These are phyloP conservation scores for Leccinum truebloodii DNA, from an alignment of 768 basidiomycete species.

Conservation along the genomic window DNA sequence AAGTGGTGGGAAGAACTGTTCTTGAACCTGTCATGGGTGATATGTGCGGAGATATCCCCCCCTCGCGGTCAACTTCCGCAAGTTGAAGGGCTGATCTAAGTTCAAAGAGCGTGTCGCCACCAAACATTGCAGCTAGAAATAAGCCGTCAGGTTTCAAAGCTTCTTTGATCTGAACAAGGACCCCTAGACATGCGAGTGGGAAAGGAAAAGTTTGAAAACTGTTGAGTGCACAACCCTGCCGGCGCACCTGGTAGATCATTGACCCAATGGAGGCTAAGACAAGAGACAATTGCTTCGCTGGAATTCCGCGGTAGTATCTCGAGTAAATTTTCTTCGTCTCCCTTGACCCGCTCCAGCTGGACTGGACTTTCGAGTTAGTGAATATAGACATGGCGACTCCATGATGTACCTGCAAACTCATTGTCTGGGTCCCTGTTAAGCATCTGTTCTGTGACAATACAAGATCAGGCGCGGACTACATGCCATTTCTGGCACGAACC, in stretches of 20 bases:
- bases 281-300: constrained; percentile 91
- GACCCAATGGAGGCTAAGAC: constrained; percentile 93
- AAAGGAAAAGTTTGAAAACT: constrained; percentile 3
- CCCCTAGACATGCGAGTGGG: constrained; percentile 46
- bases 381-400: background rate
- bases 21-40: constrained; percentile 94
- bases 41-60: constrained; percentile 93
- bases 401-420: constrained; percentile 72
- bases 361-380: constrained; percentile 47
- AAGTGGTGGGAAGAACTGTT: constrained; percentile 1
- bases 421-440: constrained; percentile 76
- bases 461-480: constrained; percentile 6
- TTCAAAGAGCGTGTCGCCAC: constrained; percentile 96
- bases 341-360: constrained; percentile 71
- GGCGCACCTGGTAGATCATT: constrained; percentile 90
- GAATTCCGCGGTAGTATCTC: constrained; percentile 65
- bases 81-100: constrained; percentile 92
- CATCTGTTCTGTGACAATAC: constrained; percentile 50
- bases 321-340: constrained; percentile 83
- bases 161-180: constrained; percentile 84
- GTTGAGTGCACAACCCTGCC: background rate
- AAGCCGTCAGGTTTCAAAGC: constrained; percentile 88
- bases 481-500: constrained; percentile 45
- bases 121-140: constrained; percentile 92
- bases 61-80: constrained; percentile 91